Percentiles rank a stretch among this genome's conserved stretches.
Evolutionary conservation across 768 basidiomycete genomes (phyloP).

Genomic region (Strobilomyces echinocephalus): DNA sequence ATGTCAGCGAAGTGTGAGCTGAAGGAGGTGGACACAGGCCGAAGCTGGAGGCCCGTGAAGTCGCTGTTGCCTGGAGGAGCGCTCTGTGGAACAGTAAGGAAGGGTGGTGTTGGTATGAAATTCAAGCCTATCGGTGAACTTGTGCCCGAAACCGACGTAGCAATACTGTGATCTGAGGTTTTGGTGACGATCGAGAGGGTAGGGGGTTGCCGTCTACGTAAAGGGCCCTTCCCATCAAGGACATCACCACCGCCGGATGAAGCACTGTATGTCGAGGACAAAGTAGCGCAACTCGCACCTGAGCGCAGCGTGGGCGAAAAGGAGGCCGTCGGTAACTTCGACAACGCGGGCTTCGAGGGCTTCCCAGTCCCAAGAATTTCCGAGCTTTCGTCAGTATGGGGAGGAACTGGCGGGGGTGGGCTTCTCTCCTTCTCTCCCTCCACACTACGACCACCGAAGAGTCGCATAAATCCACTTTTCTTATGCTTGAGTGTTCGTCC

Average conservation of each 20-base stretch:
- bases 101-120: conserved; percentile 8
- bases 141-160: conserved; percentile 12
- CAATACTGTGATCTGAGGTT: conserved; percentile 10
- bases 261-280: conserved; percentile 9
- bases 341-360: conserved; percentile 23
- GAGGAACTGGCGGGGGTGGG: conserved; percentile 55
- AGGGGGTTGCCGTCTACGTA: conserved; percentile 29
- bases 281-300: conserved; percentile 9
- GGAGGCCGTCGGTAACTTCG: conserved; percentile 41
- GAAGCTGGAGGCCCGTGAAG: conserved; percentile 63
- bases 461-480: conserved; percentile 77
- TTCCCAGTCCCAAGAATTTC: conserved; percentile 26
- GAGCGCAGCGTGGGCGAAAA: conserved; percentile 34
- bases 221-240: conserved; percentile 18
- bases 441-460: conserved; percentile 53
- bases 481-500: conserved; percentile 62
- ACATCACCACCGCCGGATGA: conserved; percentile 6
- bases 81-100: conserved; percentile 43
- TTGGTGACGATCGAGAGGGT: conserved; percentile 28
- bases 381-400: conserved; percentile 34
- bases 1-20: conserved; percentile 59
- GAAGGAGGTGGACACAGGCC: conserved; percentile 74
- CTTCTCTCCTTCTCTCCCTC: conserved; percentile 34
- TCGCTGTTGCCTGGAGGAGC: conserved; percentile 61
- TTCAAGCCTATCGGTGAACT: conserved; percentile 7